Percentiles rank a stretch among this genome's conserved stretches.
These are phyloP conservation scores for Huntiella bhutanensis DNA, from an alignment of 2,329 filamentous ascomycete genomes.

Conservation along the genomic window DNA sequence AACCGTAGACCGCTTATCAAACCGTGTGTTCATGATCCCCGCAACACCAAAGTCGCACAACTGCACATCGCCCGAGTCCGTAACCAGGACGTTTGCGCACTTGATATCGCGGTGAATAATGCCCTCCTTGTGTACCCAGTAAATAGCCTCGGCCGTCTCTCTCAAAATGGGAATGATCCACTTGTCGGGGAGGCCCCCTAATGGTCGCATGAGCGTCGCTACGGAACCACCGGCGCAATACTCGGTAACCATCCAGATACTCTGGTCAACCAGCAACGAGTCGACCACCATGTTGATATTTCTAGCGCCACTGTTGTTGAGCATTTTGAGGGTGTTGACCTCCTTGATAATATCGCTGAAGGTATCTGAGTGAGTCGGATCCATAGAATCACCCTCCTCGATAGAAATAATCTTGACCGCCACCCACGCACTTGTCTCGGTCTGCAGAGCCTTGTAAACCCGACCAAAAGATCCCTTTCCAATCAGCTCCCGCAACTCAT, in stretches of 20 bases:
- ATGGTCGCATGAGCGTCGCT: conserved; percentile 34
- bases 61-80: conserved; percentile 43
- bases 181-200: conserved; percentile 29
- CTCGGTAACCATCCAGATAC: conserved; percentile 51
- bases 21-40: conserved; percentile 40
- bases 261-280: conserved; percentile 40
- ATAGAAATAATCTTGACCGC: conserved; percentile 61
- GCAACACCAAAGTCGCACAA: conserved; percentile 52
- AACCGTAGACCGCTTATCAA: conserved; percentile 44
- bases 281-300: conserved; percentile 50
- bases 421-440: conserved; percentile 28
- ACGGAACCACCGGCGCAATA: conserved; percentile 51
- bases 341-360: conserved; percentile 33
- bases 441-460: conserved; percentile 38
- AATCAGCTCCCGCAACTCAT: conserved; percentile 43
- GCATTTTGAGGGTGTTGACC: conserved; percentile 34
- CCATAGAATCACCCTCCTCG: conserved; percentile 45
- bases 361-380: conserved; percentile 33
- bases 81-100: conserved; percentile 44
- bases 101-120: conserved; percentile 36
- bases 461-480: conserved; percentile 48
- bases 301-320: conserved; percentile 40
- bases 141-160: conserved; percentile 29
- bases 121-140: conserved; percentile 30
- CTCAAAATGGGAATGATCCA: conserved; percentile 33